phyloP scores from a whole-genome alignment of 257 asterid genomes.

The Solanum bulbocastanum region DNA sequence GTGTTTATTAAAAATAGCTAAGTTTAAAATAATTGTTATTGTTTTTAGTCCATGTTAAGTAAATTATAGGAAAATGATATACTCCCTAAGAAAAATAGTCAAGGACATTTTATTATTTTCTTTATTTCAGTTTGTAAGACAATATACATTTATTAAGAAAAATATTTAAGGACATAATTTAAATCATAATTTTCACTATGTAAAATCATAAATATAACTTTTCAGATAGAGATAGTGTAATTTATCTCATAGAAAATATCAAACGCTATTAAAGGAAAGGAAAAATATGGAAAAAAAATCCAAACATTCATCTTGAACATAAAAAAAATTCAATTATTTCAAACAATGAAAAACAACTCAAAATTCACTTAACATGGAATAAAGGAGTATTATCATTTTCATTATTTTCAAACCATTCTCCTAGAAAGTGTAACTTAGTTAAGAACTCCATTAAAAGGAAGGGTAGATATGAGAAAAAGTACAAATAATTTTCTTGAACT shows the following conservation, averaged over 20 bases:
- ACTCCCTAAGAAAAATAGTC: background rate
- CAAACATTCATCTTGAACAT: background rate
- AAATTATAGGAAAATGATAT: background rate
- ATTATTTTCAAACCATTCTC: background rate
- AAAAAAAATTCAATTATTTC: background rate
- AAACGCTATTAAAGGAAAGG: background rate
- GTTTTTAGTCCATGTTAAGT: background rate
- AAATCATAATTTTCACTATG: background rate
- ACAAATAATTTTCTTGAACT: background rate
- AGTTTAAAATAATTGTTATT: too few species aligned
- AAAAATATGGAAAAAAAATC: too few species aligned
- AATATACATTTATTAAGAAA: too few species aligned
- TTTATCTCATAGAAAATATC: background rate
- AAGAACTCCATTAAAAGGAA: background rate
- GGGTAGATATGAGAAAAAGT: background rate
- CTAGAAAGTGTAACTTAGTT: too few species aligned
- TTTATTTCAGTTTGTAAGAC: background rate
- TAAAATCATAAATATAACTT: background rate
- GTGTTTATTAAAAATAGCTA: too few species aligned
- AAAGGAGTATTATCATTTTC: background rate
- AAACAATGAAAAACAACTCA: background rate
- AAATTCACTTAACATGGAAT: background rate
- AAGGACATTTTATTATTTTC: background rate
- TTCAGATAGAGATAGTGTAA: background rate
- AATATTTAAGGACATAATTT: background rate